Conservation (phyloP, 202 grass and related monocot species). For the Brachypodium distachyon region DNA sequence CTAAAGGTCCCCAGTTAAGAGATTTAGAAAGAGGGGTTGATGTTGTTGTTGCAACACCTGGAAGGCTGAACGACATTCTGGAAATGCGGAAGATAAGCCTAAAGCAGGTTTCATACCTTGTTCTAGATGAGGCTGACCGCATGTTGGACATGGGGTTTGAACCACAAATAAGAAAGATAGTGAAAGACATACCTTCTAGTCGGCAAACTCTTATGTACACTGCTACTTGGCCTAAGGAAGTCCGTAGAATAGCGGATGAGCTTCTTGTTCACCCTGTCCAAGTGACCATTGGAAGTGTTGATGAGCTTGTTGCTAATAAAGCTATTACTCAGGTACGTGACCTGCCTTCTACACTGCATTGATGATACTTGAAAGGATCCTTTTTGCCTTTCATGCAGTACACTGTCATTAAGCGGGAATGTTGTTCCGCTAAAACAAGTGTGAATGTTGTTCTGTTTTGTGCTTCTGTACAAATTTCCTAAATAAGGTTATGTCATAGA, state of each 20-base stretch:
- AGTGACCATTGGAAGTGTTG: conserved; percentile 91
- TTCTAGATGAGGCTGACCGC: conserved; percentile 94
- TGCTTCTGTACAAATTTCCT: neutral
- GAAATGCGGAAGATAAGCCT: conserved; percentile 92
- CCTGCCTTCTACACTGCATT: neutral
- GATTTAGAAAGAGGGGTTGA: conserved; percentile 93
- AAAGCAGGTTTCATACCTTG: conserved; percentile 85
- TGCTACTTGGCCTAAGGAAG: conserved; percentile 99
- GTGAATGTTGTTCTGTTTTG: neutral
- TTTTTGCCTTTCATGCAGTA: neutral
- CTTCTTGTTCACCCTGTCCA: conserved; percentile 90
- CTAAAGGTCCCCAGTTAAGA: conserved; percentile 90
- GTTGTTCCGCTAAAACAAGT: neutral
- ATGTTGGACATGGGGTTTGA: conserved; percentile 99
- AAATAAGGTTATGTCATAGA: neutral
- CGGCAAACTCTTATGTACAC: conserved; percentile 99
- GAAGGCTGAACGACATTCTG: conserved; percentile 92
- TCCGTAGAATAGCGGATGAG: conserved; percentile 80
- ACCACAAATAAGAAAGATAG: conserved; percentile 93
- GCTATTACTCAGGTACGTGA: conserved; percentile 73
- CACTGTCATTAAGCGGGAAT: neutral
- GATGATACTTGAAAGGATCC: neutral
- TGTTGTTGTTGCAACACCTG: conserved; percentile 98
- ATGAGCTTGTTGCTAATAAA: conserved; percentile 97
- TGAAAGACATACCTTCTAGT: conserved; percentile 68